Evolutionary conservation across 1,284 basidiomycete genomes (phyloP), one percentile per base, ranked within the genome.

Genomic region (Sporisorium graminicola): DNA sequence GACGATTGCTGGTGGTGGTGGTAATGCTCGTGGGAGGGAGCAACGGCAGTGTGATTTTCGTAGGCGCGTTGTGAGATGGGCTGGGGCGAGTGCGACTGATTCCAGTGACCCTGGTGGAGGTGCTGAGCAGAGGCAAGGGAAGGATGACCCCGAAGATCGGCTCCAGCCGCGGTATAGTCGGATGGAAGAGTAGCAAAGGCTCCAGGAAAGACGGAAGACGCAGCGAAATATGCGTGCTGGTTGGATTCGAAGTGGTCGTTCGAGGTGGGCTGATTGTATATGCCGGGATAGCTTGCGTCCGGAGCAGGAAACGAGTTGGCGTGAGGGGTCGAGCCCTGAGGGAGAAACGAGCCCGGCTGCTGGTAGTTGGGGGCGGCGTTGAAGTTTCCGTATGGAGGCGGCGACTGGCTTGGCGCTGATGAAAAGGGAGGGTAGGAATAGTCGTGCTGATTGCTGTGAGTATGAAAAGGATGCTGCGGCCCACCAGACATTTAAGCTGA

Each of bases 401-500:
- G 24, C 16, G 52, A 29, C 42, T 56, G 66, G 31, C 31, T 31
- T 1, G 54, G 31, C 37, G 51, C 20, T 16, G 47, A 54, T 7
- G 50, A n/a, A 22, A 33, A 47, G 47, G 47, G 26, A 31, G 40
- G 47, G 20, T 58, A 35, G 42, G 22, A 49, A 42, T 47, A 49
- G 47, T 53, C 43, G 56, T 59, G 51, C 40, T 59, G 44, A 33
- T 27, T 54, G 43, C 47, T 55, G 42, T 71, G 68, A 20, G 26
- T 40, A 35, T 42, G 46, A 43, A 60, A 61, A 54, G 68, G 62
- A 46, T 58, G 37, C 16, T 71, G 62, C 57, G 60, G 52, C 33
- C 70, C 70, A 37, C 64, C 60, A 46, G 70, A 73, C 70, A 73
- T 73, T 43, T 60, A 62, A 62, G 61, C 61, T 33, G 67, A 70